Evolutionary conservation across 345 rosid genomes (phyloP).

Genomic region (Rhizophora mangle): DNA sequence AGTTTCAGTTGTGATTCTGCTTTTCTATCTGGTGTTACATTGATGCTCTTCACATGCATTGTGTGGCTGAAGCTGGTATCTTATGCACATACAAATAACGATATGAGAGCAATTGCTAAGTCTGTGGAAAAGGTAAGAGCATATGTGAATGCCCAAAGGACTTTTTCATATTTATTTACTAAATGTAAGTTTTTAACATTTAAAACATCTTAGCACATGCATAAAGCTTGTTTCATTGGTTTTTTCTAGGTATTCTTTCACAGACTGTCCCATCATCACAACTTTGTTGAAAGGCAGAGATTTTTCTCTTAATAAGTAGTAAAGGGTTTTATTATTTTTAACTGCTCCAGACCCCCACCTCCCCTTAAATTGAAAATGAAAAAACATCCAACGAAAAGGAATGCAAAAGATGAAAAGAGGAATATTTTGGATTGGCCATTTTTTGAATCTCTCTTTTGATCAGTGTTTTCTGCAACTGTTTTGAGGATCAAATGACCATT

Average conservation of each 20-base stretch:
- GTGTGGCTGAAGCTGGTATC: constrained; percentile 97
- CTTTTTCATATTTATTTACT: too few relatives aligned
- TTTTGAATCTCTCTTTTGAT: background rate
- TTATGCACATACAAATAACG: constrained; percentile 86
- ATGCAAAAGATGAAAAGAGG: background rate
- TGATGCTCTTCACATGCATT: constrained; percentile 93
- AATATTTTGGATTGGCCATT: background rate
- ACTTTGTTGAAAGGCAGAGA: too few relatives aligned
- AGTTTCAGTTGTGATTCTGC: constrained; percentile 85
- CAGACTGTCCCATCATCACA: background rate
- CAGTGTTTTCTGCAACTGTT: background rate
- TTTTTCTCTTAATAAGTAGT: background rate
- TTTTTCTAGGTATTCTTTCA: background rate
- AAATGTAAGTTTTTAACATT: too few relatives aligned
- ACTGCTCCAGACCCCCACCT: background rate
- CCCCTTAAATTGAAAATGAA: background rate
- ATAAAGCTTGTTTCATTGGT: background rate
- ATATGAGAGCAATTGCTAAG: constrained; percentile 67
- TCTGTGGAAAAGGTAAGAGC: constrained; percentile 58
- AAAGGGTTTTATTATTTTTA: background rate
- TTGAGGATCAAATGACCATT: background rate
- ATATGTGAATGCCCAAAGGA: background rate
- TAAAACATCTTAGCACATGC: too few relatives aligned
- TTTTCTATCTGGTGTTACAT: constrained; percentile 70
- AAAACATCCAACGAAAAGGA: background rate